Evolutionary conservation across 2,329 filamentous ascomycete genomes (phyloP), one percentile per base, ranked within the genome.

Genomic region (Pseudocercospora crystallina): DNA sequence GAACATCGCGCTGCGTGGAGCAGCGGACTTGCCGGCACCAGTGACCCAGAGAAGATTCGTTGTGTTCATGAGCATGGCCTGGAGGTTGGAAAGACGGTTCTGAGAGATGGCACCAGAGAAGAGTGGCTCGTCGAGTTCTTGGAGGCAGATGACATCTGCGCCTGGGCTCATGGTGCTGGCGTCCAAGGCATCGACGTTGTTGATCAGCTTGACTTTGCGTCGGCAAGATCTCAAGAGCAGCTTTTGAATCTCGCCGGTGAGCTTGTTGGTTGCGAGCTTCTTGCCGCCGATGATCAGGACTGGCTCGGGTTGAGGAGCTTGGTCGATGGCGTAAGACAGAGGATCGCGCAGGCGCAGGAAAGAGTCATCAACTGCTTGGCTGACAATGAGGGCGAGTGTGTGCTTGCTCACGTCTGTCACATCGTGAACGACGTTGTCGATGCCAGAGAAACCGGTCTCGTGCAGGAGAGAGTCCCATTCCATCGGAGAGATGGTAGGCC

Each of bases 391-490:
- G 11, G 40, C 30, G 15, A 20, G 41, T 31, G 33, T 35, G 31
- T 47, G 44, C 36, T 39, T 39, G 44, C 26, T 39, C 15, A 29
- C 26, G 39, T 47, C 26, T 7, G 20, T 26, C 17, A 40, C 40
- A 20, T 46, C 43, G 17, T 26, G 11, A 2, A 31, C 17, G 4
- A 36, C 29, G 8, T 15, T 14, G 9, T 46, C 32, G 8, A 46
- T 14, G n/a, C 43, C 43, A 13, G 33, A 37, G 33, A 46, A 46
- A 2, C 34, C 17, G 14, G 43, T 30, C 5, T 9, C 12, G 13
- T 13, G 33, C 13, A 75, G 56, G 10, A 64, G 37, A 2, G 30
- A 26, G 34, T 68, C 49, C 73, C 73, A 74, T 33, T 64, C 48
- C 0, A 43, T 50, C 8, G 54, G 37, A 2, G 57, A 56, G 10